Percentiles rank a stretch among this genome's conserved stretches.
These are phyloP conservation scores for Acephala macrosclerotiorum DNA, from an alignment of 2,329 filamentous ascomycete genomes.

Conservation along the genomic window DNA sequence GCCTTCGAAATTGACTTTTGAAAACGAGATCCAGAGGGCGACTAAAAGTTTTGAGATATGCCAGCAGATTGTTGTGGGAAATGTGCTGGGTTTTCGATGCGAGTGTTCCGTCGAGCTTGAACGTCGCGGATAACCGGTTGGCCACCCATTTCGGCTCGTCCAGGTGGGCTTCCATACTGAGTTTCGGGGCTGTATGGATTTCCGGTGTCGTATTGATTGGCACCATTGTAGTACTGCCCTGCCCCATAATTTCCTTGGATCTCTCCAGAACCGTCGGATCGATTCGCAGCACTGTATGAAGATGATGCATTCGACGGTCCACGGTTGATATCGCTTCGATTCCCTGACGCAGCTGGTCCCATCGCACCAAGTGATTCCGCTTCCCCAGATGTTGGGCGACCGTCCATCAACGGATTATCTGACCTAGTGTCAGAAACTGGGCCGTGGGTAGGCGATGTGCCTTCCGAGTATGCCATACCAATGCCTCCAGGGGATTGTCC, in stretches of 20 bases:
- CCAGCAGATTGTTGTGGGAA: conserved; percentile 93
- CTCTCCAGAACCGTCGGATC: conserved; percentile 73
- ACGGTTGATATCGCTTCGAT: conserved; percentile 78
- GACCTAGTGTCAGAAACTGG: conserved; percentile 73
- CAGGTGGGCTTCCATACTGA: conserved; percentile 44
- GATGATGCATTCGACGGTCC: conserved; percentile 96
- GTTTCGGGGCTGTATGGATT: conserved; percentile 62
- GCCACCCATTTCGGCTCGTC: conserved; percentile 53
- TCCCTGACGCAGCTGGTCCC: conserved; percentile 73
- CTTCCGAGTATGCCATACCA: conserved; percentile 75
- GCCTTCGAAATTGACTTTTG: conserved; percentile 27
- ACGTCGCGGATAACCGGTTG: conserved; percentile 94
- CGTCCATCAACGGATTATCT: conserved; percentile 67
- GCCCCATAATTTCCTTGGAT: conserved; percentile 51
- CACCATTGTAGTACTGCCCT: conserved; percentile 56
- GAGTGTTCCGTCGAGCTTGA: conserved; percentile 87
- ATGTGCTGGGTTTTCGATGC: conserved; percentile 89
- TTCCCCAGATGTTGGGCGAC: conserved; percentile 63
- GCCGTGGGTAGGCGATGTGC: conserved; percentile 71
- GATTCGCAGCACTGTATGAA: conserved; percentile 84
- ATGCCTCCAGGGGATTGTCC: conserved; percentile 61
- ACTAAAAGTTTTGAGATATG: conserved; percentile 95
- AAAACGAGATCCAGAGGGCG: conserved; percentile 20
- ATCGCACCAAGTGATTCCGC: conserved; percentile 85
- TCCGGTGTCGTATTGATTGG: conserved; percentile 62